A percentile compares a stretch with the other conserved stretches of the same genome.
phyloP scores from a whole-genome alignment of 495 filamentous ascomycete species.

The Neurospora sp. region DNA sequence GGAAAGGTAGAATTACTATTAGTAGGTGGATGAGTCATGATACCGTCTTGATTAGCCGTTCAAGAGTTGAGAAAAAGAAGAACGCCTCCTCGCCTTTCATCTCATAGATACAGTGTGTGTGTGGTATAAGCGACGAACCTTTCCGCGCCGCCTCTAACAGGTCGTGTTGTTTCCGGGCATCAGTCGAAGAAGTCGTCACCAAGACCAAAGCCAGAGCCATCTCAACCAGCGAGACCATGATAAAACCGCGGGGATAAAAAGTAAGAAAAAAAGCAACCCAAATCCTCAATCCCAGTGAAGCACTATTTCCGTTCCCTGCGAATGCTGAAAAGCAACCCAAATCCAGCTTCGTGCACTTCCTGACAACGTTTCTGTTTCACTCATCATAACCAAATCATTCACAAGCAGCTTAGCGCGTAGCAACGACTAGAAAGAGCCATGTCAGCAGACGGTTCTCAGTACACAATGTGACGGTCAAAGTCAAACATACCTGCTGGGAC shows the following conservation, averaged over 20 bases:
- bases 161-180: conserved; percentile 3
- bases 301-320: conserved; percentile 15
- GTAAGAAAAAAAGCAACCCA: conserved; percentile 21
- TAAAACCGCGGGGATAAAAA: conserved; percentile 1
- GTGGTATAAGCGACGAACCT: conserved; percentile 1
- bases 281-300: conserved; percentile 19
- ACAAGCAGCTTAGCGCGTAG: conserved; percentile 9
- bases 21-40: conserved; percentile 5
- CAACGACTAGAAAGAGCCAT: conserved; percentile 16
- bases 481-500: conserved; percentile 63
- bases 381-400: conserved; percentile 14
- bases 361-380: conserved; percentile 5
- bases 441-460: not conserved
- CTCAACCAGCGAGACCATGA: conserved; percentile 11
- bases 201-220: conserved; percentile 6
- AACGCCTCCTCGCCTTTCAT: conserved; percentile 22
- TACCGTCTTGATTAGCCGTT: conserved; percentile 29
- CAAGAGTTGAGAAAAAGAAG: conserved; percentile 10
- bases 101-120: conserved; percentile 29
- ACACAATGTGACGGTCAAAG: not conserved
- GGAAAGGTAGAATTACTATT: conserved; percentile 1
- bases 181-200: conserved; percentile 13
- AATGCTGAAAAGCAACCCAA: conserved; percentile 19
- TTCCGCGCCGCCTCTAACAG: conserved; percentile 9
- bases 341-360: conserved; percentile 20